These are phyloP conservation scores for Lonicera japonica DNA, from an alignment of 129 eudicot species.

Conservation along the genomic window DNA sequence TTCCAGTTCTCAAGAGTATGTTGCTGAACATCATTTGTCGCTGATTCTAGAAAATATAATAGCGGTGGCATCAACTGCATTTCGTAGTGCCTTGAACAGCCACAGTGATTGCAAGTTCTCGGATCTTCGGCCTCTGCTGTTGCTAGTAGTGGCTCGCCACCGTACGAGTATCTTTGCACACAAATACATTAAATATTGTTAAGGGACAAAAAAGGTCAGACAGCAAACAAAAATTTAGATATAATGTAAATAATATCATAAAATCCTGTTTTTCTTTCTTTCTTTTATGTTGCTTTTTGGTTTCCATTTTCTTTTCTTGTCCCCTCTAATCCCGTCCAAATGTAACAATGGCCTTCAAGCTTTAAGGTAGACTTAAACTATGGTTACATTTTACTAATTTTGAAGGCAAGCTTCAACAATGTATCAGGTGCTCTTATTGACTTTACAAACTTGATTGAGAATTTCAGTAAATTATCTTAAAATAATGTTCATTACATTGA, in stretches of 20 bases:
- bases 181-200: not conserved
- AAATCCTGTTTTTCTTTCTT: too few relatives aligned
- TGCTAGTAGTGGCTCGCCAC: constrained; percentile 79
- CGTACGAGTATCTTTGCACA: constrained; percentile 58
- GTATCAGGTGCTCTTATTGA: too few relatives aligned
- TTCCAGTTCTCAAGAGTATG: constrained; percentile 52
- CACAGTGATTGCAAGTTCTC: constrained; percentile 61
- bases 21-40: constrained; percentile 25
- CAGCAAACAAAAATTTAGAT: not conserved
- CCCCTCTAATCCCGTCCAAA: too few relatives aligned
- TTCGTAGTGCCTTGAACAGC: constrained; percentile 69
- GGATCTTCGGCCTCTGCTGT: constrained; percentile 44
- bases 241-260: not conserved
- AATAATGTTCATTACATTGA: too few relatives aligned
- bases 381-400: too few relatives aligned
- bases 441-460: too few relatives aligned
- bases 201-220: not conserved
- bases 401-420: too few relatives aligned
- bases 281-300: too few relatives aligned
- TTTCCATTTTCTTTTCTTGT: too few relatives aligned
- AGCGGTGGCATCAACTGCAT: constrained; percentile 88
- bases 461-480: too few relatives aligned
- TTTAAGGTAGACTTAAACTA: too few relatives aligned
- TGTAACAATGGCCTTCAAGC: too few relatives aligned
- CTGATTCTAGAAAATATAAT: constrained; percentile 68